phyloP scores from a whole-genome alignment of 2,329 filamentous ascomycete genomes.

The Aurifilum marmelostoma region DNA sequence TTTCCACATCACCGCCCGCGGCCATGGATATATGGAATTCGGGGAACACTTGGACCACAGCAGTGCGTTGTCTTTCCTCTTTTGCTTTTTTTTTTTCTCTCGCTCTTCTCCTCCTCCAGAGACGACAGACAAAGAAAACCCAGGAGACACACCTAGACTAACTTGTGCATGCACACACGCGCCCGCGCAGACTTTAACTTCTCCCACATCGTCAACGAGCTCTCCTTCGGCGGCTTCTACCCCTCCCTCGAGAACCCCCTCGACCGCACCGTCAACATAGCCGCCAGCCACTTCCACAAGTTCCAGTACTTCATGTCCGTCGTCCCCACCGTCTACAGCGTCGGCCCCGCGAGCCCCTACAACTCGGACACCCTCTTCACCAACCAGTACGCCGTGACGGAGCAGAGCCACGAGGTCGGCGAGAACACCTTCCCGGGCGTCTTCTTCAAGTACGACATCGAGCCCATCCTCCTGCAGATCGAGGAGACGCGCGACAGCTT shows the following conservation, averaged over 20 bases:
- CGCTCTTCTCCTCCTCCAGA: not conserved
- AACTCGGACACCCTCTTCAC: slow-evolving; percentile 72
- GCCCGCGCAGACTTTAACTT: slow-evolving; percentile 83
- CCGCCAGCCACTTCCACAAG: slow-evolving; percentile 82
- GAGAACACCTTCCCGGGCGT: slow-evolving; percentile 81
- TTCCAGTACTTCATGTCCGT: slow-evolving; percentile 98
- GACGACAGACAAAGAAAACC: not conserved
- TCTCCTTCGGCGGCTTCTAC: slow-evolving; percentile 97
- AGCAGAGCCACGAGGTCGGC: slow-evolving; percentile 73
- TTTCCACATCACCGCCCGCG: slow-evolving; percentile 94
- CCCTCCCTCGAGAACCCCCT: slow-evolving; percentile 92
- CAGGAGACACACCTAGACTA: not conserved
- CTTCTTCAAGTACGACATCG: slow-evolving; percentile 99
- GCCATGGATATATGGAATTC: slow-evolving; percentile 88
- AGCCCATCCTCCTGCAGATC: slow-evolving; percentile 87
- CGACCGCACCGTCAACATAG: slow-evolving; percentile 82
- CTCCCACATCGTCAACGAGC: slow-evolving; percentile 92
- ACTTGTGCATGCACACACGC: not conserved
- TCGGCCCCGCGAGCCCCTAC: slow-evolving; percentile 47
- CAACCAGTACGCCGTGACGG: slow-evolving; percentile 97
- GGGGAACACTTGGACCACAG: slow-evolving; percentile 80
- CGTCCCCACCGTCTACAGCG: slow-evolving; percentile 90
- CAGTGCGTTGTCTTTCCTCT: slow-evolving; percentile 56
- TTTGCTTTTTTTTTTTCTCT: not conserved
- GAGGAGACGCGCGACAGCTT: slow-evolving; percentile 79